Evolutionary conservation across 2,329 filamentous ascomycete genomes (phyloP).

Genomic region (Aschersonia sp.): DNA sequence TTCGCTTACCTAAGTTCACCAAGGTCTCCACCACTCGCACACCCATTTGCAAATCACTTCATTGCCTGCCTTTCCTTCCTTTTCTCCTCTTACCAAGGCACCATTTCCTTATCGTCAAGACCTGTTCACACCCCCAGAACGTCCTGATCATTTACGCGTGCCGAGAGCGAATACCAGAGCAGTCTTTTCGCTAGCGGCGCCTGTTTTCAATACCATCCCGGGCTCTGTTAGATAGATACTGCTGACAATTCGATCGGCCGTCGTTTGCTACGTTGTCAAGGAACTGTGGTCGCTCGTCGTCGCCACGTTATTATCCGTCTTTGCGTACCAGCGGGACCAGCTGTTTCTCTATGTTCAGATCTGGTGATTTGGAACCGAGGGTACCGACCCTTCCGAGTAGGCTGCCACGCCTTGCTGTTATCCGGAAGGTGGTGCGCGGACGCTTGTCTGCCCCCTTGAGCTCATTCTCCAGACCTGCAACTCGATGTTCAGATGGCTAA

Average conservation of each 20-base stretch:
- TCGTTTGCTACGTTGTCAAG: too few relatives aligned
- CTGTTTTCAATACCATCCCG: conserved; percentile 46
- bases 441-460: too few relatives aligned
- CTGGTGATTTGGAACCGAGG: too few relatives aligned
- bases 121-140: conserved; percentile 50
- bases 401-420: too few relatives aligned
- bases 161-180: conserved; percentile 58
- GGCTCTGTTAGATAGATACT: conserved; percentile 95
- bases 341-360: too few relatives aligned
- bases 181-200: conserved; percentile 98
- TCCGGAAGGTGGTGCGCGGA: too few relatives aligned
- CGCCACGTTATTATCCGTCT: too few relatives aligned
- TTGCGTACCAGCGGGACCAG: too few relatives aligned
- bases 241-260: conserved; percentile 45
- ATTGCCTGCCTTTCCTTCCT: conserved; percentile 6
- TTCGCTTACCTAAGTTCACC: neutral
- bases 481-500: conserved; percentile 6
- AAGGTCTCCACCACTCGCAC: neutral
- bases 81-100: conserved; percentile 41
- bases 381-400: too few relatives aligned
- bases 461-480: neutral
- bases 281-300: too few relatives aligned
- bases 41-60: conserved; percentile 5
- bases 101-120: conserved; percentile 92
- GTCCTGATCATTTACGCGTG: conserved; percentile 86